Evolutionary conservation across 2,329 filamentous ascomycete genomes (phyloP).

Genomic region (Trichoderma harzianum): DNA sequence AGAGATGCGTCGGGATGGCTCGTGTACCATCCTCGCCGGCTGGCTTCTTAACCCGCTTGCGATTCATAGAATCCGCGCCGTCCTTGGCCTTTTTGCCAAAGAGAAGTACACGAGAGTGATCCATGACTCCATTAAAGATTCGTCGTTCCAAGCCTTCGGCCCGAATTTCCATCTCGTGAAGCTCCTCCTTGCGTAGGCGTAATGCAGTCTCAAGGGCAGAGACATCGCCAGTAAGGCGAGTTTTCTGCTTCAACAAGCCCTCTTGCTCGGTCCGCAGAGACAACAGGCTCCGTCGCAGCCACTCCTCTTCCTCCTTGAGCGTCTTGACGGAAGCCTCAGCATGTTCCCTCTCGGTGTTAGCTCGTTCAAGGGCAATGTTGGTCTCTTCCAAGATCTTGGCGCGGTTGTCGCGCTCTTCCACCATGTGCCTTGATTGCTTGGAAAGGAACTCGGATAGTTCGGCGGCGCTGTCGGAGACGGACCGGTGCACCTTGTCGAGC

Average conservation of each 20-base stretch:
- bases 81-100: slow-evolving; percentile 62
- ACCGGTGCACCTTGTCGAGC: slow-evolving; percentile 82
- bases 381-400: slow-evolving; percentile 79
- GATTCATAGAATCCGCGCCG: slow-evolving; percentile 53
- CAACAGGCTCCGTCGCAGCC: slow-evolving; percentile 53
- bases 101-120: slow-evolving; percentile 88
- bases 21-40: slow-evolving; percentile 30
- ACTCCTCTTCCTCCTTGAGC: slow-evolving; percentile 51
- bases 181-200: slow-evolving; percentile 82
- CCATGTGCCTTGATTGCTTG: slow-evolving; percentile 69
- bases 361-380: slow-evolving; percentile 74
- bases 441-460: slow-evolving; percentile 82
- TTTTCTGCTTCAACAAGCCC: slow-evolving; percentile 72
- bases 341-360: slow-evolving; percentile 61
- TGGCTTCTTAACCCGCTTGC: slow-evolving; percentile 51
- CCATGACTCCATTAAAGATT: slow-evolving; percentile 92
- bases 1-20: slow-evolving; percentile 42
- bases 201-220: slow-evolving; percentile 89
- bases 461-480: slow-evolving; percentile 78
- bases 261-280: slow-evolving; percentile 68
- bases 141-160: slow-evolving; percentile 87
- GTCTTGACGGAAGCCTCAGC: slow-evolving; percentile 54
- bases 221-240: slow-evolving; percentile 76
- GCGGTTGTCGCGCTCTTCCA: slow-evolving; percentile 73
- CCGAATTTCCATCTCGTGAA: slow-evolving; percentile 83